Base-by-base conservation (phyloP, 306 rosid species). In the Cucurbita argyrosperma region DNA sequence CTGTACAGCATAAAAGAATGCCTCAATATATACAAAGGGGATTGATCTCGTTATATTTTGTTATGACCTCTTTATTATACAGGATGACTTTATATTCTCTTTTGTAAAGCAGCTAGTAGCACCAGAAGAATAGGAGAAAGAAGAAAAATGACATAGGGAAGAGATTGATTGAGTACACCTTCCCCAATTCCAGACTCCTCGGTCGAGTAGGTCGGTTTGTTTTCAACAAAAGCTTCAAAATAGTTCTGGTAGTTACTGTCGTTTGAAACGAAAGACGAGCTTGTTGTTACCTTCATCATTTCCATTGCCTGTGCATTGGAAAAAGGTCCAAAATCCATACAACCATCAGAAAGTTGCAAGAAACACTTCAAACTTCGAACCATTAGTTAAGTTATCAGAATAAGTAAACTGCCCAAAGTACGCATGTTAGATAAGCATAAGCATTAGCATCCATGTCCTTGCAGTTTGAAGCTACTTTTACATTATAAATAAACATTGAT, bases 141-240 rank as follows among this genome's bases (percentile, higher is more conserved):
- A 47, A 90, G 86, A 64, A 90, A 81, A 79, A 88, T 30, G 76
- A 92, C 58, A 73, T 90, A 92, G 52, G 86, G 91, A 54, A 87
- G 74, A 73, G 82, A 75, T 77, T 88, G 91, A 76, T 69, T 78
- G 60, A 74, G 76, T 46, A 79, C 76, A 79, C 49, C 82, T 72
- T 85, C 96, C 78, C 86, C 83, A 51, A 65, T 86, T 56, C 74
- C 82, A 4, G 1, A 82, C 77, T 87, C 90, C 78, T 85, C 77
- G 5, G 26, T 35, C 9, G 83, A 23, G 73, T 72, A 80, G 82
- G 83, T 72, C 10, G 85, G 59, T 78, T 87, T 92, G 8, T 83
- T 81, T 68, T 88, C 90, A 67, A 92, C 15, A 81, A 88, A 92
- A 18, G 96, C 96, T 66, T 90, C 93, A 71, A 92, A 92, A 79